These are phyloP conservation scores for Thelonectria discophora DNA, from an alignment of 2,329 filamentous ascomycete species.

Conservation along the genomic window DNA sequence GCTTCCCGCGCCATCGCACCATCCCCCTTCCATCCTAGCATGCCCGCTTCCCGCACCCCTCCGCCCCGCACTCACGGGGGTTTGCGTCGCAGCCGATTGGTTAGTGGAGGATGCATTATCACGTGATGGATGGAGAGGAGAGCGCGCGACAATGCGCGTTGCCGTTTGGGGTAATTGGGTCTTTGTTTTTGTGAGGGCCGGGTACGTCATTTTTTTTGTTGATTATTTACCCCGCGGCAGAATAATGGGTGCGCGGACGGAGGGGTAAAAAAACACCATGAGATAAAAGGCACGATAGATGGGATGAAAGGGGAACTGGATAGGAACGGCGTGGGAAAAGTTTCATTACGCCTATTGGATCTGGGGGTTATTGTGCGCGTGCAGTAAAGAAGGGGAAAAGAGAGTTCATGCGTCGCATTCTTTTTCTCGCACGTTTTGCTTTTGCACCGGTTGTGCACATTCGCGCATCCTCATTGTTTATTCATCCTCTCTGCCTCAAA, in stretches of 20 bases:
- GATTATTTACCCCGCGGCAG: constrained; percentile 23
- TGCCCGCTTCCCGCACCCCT: constrained; percentile 35
- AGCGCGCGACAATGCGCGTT: neutral
- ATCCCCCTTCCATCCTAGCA: constrained; percentile 30
- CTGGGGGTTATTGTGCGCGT: too few relatives aligned
- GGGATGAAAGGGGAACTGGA: neutral
- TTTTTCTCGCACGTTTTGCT: constrained; percentile 7
- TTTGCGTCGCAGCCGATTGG: constrained; percentile 34
- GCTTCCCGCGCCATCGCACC: constrained; percentile 7
- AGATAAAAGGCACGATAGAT: neutral
- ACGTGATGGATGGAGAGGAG: neutral
- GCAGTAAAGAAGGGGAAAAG: neutral
- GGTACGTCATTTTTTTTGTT: constrained; percentile 28
- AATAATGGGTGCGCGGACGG: constrained; percentile 10
- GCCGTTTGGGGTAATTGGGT: neutral
- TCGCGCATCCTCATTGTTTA: neutral
- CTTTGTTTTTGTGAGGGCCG: too few relatives aligned
- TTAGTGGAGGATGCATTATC: neutral
- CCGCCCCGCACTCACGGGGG: constrained; percentile 34
- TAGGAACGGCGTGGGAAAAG: neutral
- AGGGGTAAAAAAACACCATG: constrained; percentile 20
- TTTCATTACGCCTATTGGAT: neutral
- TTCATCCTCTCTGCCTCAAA: constrained; percentile 8
- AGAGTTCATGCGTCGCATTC: constrained; percentile 6
- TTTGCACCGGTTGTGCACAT: constrained; percentile 1